phyloP scores from a whole-genome alignment of 2,329 filamentous ascomycete genomes.

The Akanthomyces muscarius region DNA sequence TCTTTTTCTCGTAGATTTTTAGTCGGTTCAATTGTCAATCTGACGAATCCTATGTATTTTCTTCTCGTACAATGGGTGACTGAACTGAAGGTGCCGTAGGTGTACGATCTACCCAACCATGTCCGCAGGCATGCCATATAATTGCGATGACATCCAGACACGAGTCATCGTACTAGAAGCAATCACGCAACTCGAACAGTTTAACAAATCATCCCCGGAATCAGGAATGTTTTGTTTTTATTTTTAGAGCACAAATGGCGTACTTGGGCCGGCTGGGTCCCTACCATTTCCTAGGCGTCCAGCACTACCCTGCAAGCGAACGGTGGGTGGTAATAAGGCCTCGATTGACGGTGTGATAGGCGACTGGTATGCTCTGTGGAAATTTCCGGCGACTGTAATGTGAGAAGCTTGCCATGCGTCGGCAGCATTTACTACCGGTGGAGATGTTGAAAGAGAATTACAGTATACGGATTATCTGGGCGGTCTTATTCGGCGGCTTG shows the following conservation, averaged over 20 bases:
- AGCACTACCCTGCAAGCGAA: background rate
- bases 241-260: background rate
- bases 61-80: no score
- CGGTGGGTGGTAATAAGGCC: background rate
- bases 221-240: background rate
- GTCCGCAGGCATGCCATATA: background rate
- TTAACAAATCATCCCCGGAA: background rate
- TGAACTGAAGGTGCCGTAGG: background rate
- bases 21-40: no score
- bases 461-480: background rate
- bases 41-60: no score
- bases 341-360: background rate
- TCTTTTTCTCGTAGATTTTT: background rate
- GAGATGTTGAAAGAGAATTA: background rate
- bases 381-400: constrained; percentile 1
- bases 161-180: background rate
- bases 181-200: background rate
- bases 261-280: background rate
- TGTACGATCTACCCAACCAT: background rate
- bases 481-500: background rate
- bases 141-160: background rate
- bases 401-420: background rate
- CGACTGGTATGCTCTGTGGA: constrained; percentile 4
- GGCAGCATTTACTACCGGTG: background rate
- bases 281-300: background rate